Conservation (phyloP, 805 yeast genomes). For the Wickerhamomyces subpelliculosus region DNA sequence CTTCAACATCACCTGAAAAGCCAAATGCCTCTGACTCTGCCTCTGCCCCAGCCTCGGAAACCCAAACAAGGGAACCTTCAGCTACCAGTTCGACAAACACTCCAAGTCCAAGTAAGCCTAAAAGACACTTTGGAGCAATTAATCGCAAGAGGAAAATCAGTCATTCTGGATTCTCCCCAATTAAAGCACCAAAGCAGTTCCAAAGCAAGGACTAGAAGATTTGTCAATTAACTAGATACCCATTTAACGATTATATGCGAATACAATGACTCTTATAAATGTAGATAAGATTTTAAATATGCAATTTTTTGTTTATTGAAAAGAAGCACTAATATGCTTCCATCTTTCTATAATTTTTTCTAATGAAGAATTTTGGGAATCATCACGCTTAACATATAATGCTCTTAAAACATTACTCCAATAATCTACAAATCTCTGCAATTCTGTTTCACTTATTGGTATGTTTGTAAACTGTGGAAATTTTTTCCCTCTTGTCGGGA, state of each 20-base stretch:
- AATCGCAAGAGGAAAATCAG: conserved; percentile 14
- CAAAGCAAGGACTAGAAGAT: conserved; percentile 6
- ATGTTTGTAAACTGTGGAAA: conserved; percentile 13
- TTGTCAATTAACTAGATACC: not conserved
- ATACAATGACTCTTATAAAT: no score
- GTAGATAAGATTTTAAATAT: no score
- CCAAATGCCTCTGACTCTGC: no score
- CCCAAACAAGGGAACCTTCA: not conserved
- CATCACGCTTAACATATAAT: conserved; percentile 33
- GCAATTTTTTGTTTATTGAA: not conserved
- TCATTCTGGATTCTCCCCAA: conserved; percentile 15
- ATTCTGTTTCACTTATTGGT: conserved; percentile 25
- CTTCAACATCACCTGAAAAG: no score
- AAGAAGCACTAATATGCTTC: conserved; percentile 15
- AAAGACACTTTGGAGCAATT: conserved; percentile 15
- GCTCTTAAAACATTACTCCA: conserved; percentile 43
- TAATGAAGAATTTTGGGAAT: conserved; percentile 26
- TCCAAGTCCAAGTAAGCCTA: conserved; percentile 1
- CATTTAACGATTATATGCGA: no score
- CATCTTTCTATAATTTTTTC: conserved; percentile 27
- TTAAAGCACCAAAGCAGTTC: conserved; percentile 18
- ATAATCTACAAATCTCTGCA: conserved; percentile 37
- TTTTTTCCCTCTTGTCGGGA: conserved; percentile 20
- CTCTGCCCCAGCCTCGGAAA: not conserved
- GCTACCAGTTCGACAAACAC: not conserved